Base-by-base conservation (phyloP, 1,284 basidiomycete genomes). In the Singerocomus inundabilis region DNA sequence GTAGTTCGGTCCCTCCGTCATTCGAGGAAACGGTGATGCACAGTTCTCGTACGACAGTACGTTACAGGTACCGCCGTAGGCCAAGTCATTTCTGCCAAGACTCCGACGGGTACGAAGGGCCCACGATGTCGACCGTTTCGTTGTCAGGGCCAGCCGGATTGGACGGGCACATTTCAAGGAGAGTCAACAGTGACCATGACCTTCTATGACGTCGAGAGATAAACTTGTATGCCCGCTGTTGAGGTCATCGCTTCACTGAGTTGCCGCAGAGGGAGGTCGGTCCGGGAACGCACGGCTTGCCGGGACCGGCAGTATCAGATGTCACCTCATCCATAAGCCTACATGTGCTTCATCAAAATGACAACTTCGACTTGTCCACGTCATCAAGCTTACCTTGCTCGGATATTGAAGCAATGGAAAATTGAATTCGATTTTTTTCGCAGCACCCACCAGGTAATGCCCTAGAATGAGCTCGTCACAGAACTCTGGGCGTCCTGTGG, bases 21-120 rank as follows among this genome's bases (percentile, higher is more conserved):
- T 51, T 12, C 7, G 16, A 62, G 47, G 61, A 61, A 54, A 44
- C 36, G 40, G 53, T 31, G 40, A 41, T 28, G 36, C 21, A 26
- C 12, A 16, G n/a, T 51, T 56, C 41, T 59, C 49, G 50, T 58
- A 51, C 37, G 28, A 36, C n/a, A 36, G n/a, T 32, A 36, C 43
- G 49, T 58, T 49, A 57, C 33, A 59, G 45, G 48, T 24, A 46
- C 41, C 5, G 28, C 16, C 11, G 32, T 12, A 38, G 16, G 25
- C 37, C 45, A 38, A 35, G 13, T n/a, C 37, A 18, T 36, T 47
- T 36, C 32, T 35, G 52, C 40, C 34, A 52, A 62, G 29, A 18
- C 28, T 35, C 11, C 24, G 52, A 16, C 52, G 46, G 21, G 43
- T 44, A 46, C 18, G 24, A 54, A 42, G 16, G 5, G n/a, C n/a